These are phyloP conservation scores for Coleophoma crateriformis DNA, from an alignment of 2,329 filamentous ascomycete genomes.

Conservation along the genomic window DNA sequence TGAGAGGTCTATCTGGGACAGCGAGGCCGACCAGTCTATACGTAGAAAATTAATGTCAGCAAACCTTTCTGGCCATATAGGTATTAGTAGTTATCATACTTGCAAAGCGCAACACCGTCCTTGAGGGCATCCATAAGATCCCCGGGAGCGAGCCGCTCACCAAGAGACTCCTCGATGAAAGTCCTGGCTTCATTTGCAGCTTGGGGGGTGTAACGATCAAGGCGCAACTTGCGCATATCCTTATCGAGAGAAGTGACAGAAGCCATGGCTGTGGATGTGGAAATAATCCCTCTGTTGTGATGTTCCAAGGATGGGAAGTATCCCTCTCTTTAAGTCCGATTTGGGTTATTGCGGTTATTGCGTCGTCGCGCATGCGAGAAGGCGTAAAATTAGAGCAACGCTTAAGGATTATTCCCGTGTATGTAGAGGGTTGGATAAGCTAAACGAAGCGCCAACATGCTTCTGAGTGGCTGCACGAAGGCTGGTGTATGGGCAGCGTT, in stretches of 20 bases:
- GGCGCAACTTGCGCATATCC: slow-evolving; percentile 87
- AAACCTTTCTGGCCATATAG: neutral
- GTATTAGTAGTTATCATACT: slow-evolving; percentile 45
- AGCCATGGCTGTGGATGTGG: slow-evolving; percentile 56
- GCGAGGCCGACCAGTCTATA: slow-evolving; percentile 72
- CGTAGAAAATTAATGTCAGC: slow-evolving; percentile 1
- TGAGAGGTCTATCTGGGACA: slow-evolving; percentile 65
- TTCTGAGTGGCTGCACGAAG: too few relatives aligned
- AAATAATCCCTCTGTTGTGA: neutral
- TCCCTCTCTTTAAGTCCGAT: neutral
- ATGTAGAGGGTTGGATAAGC: too few relatives aligned
- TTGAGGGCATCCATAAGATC: slow-evolving; percentile 84
- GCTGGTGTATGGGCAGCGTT: too few relatives aligned
- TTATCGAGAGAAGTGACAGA: slow-evolving; percentile 91
- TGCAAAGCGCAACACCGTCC: slow-evolving; percentile 90
- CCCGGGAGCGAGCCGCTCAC: slow-evolving; percentile 62
- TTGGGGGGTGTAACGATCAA: slow-evolving; percentile 87
- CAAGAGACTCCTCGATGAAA: slow-evolving; percentile 83
- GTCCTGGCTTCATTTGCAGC: slow-evolving; percentile 77
- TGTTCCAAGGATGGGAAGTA: neutral
- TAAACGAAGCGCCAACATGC: too few relatives aligned
- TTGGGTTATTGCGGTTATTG: neutral
- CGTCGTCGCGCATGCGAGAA: neutral
- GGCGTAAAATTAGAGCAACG: too few relatives aligned
- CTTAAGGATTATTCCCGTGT: too few relatives aligned